Evolutionary conservation across 305 asterid species (phyloP).

Genomic region (Fraxinus angustifolia): DNA sequence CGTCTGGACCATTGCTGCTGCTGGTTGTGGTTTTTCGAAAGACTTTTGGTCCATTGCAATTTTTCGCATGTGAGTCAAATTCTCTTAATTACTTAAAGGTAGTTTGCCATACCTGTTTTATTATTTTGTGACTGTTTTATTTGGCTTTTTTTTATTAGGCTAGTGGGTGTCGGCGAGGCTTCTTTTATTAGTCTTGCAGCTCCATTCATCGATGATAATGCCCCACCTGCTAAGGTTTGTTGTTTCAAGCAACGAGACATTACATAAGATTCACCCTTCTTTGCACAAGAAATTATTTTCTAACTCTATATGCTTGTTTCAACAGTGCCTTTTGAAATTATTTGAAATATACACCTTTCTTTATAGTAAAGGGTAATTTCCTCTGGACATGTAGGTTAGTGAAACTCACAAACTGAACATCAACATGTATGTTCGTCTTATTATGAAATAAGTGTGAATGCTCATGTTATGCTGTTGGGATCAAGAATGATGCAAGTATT

Average conservation of each 20-base stretch:
- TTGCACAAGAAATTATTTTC: slow-evolving; percentile 3
- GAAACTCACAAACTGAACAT: not conserved
- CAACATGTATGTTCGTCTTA: not conserved
- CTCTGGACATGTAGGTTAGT: slow-evolving; percentile 1
- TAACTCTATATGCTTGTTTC: not conserved
- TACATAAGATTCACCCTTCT: not conserved
- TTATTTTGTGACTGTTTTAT: not conserved
- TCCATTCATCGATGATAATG: slow-evolving; percentile 96
- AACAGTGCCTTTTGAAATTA: not conserved
- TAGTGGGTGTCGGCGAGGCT: slow-evolving; percentile 99
- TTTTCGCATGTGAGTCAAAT: slow-evolving; percentile 75
- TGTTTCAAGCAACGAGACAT: not conserved
- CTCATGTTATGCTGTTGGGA: not conserved
- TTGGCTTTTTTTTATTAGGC: slow-evolving; percentile 37
- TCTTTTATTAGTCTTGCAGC: slow-evolving; percentile 97
- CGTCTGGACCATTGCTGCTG: slow-evolving; percentile 82
- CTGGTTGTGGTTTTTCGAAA: slow-evolving; percentile 77
- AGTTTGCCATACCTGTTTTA: slow-evolving; percentile 6
- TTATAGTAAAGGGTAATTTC: not conserved
- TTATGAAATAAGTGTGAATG: not conserved
- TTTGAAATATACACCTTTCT: not conserved
- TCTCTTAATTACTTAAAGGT: not conserved
- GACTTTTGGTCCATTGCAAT: slow-evolving; percentile 80
- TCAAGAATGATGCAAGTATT: slow-evolving; percentile 7
- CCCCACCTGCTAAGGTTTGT: slow-evolving; percentile 77